Percentiles rank a stretch among this genome's conserved stretches.
These are phyloP conservation scores for Vinca major DNA, from an alignment of 305 asterid genomes.

Conservation along the genomic window DNA sequence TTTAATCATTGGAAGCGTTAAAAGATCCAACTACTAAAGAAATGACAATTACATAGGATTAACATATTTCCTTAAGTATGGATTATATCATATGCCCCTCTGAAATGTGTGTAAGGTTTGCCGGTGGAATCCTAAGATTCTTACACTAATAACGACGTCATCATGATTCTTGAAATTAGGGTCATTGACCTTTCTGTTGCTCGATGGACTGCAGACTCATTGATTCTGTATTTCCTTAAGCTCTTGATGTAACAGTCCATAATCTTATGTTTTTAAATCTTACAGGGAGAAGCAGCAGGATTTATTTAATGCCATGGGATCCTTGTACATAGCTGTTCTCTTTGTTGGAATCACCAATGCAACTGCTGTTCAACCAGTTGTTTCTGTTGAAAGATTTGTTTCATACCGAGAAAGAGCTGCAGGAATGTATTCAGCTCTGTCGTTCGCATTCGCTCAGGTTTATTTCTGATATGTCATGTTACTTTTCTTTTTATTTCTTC, in stretches of 20 bases:
- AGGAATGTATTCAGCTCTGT: slow-evolving; percentile 88
- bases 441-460: slow-evolving; percentile 94
- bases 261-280: slow-evolving; percentile 18
- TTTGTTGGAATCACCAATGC: slow-evolving; percentile 76
- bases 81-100: neutral
- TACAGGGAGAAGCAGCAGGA: slow-evolving; percentile 76
- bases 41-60: neutral
- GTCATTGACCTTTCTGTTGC: neutral
- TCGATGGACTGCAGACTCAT: neutral
- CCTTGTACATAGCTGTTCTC: slow-evolving; percentile 81
- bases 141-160: neutral
- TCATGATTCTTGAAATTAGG: neutral
- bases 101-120: neutral
- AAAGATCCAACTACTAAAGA: neutral
- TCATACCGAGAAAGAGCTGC: slow-evolving; percentile 95
- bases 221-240: neutral
- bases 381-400: slow-evolving; percentile 90
- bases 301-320: slow-evolving; percentile 91
- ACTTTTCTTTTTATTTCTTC: slow-evolving; percentile 3
- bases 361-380: slow-evolving; percentile 90
- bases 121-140: neutral
- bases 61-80: neutral
- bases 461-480: slow-evolving; percentile 13
- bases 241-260: neutral
- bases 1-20: neutral